Percentiles rank a stretch among this genome's conserved stretches.
These are phyloP conservation scores for Coelastrella sp. DNA, from an alignment of 139 green algal species.

Conservation along the genomic window DNA sequence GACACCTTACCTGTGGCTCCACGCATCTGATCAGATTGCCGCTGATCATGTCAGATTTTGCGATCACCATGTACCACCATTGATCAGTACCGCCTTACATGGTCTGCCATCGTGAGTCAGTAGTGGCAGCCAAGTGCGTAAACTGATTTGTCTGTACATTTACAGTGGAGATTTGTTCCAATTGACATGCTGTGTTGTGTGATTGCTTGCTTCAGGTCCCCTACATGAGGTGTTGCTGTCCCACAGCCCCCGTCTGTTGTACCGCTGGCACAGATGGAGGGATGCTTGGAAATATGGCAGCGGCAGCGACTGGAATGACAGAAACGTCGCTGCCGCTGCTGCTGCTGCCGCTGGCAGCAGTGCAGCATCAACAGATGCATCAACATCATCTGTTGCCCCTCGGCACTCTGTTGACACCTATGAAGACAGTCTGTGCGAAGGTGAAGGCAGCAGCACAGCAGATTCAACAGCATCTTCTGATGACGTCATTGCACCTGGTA, in stretches of 20 bases:
- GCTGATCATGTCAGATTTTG: too few relatives aligned
- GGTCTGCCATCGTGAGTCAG: too few relatives aligned
- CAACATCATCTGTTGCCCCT: not conserved
- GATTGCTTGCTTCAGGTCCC: not conserved
- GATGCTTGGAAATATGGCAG: slow-evolving; percentile 43
- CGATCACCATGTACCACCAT: too few relatives aligned
- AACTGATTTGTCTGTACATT: too few relatives aligned
- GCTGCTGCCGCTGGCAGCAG: not conserved
- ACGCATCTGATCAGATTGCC: too few relatives aligned
- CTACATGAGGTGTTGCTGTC: slow-evolving; percentile 38
- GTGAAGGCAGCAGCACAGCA: not conserved
- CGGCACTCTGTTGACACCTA: slow-evolving; percentile 23
- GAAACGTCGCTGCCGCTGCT: not conserved
- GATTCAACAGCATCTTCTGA: too few relatives aligned
- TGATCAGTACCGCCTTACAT: too few relatives aligned
- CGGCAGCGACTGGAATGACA: slow-evolving; percentile 8
- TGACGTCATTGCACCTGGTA: not conserved
- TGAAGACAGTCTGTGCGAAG: not conserved
- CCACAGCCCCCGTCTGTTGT: not conserved
- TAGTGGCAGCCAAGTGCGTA: too few relatives aligned
- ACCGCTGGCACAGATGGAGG: slow-evolving; percentile 19
- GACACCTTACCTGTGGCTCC: too few relatives aligned
- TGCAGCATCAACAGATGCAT: slow-evolving; percentile 25
- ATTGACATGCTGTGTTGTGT: too few relatives aligned
- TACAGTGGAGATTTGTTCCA: too few relatives aligned